phyloP scores from a whole-genome alignment of 148 eudicot genomes.

The Agrostemma githago region DNA sequence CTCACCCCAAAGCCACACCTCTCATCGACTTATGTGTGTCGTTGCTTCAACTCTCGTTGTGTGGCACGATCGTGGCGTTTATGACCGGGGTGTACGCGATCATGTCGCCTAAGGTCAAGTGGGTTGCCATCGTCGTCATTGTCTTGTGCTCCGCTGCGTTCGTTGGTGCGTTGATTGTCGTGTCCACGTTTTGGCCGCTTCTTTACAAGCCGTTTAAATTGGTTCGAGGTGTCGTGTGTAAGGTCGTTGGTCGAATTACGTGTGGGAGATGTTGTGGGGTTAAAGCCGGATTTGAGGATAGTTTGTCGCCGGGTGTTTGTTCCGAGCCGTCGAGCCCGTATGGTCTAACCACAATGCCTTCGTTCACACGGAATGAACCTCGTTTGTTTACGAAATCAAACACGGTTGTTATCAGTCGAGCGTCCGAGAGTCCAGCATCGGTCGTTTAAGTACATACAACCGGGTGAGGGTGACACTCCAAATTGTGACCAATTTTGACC shows the following conservation, averaged over 20 bases:
- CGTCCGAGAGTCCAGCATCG: constrained; percentile 2
- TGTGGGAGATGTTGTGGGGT: not conserved
- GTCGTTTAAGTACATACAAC: not conserved
- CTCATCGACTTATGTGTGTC: constrained; percentile 9
- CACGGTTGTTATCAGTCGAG: constrained; percentile 3
- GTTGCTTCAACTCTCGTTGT: constrained; percentile 9
- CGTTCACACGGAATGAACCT: not conserved
- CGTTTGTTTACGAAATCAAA: not conserved
- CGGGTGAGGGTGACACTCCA: too few relatives aligned
- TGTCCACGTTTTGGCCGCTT: constrained; percentile 13
- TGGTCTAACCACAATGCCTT: not conserved
- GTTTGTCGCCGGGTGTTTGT: not conserved
- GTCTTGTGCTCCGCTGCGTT: constrained; percentile 3
- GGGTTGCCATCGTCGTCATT: constrained; percentile 13
- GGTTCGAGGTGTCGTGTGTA: not conserved
- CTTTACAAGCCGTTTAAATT: constrained; percentile 9
- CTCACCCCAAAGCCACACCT: constrained; percentile 13
- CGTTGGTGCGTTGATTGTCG: constrained; percentile 6
- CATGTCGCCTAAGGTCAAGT: constrained; percentile 8
- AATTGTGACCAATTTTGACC: too few relatives aligned
- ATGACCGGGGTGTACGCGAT: constrained; percentile 17
- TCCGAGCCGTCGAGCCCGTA: not conserved
- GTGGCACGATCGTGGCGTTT: constrained; percentile 11
- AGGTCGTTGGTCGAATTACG: not conserved
- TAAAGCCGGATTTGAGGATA: too few relatives aligned